A percentile compares a stretch with the other conserved stretches of the same genome.
Evolutionary conservation across 257 asterid species (phyloP).

Genomic region (Jasminum sambac): DNA sequence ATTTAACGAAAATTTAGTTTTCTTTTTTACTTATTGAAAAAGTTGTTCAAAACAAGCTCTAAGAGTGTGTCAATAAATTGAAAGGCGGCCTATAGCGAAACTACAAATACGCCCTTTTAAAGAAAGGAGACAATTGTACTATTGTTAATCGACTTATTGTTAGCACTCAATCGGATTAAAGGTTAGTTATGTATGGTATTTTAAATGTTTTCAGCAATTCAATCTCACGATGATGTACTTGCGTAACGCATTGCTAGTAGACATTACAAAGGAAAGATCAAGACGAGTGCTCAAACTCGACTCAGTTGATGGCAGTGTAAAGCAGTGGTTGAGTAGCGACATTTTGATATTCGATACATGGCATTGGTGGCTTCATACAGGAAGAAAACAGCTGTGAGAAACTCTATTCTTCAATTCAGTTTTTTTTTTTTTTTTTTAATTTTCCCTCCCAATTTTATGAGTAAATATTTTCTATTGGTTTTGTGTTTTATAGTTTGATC

Average conservation of each 20-base stretch:
- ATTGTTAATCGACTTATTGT: too few species aligned
- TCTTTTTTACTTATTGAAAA: too few species aligned
- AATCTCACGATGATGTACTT: constrained; percentile 35
- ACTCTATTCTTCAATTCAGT: background rate
- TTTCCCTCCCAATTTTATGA: background rate
- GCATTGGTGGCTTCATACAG: constrained; percentile 68
- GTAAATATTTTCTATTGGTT: background rate
- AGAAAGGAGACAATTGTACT: too few species aligned
- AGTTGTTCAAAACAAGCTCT: too few species aligned
- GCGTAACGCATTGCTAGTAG: constrained; percentile 41
- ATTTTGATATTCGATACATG: constrained; percentile 46
- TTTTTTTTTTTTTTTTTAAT: too few species aligned
- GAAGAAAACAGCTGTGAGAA: constrained; percentile 59
- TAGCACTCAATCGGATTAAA: background rate
- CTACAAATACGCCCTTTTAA: too few species aligned
- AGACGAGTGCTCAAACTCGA: constrained; percentile 37
- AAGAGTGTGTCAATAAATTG: too few species aligned
- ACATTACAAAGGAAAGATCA: constrained; percentile 22
- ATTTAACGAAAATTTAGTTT: too few species aligned
- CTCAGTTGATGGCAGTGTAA: constrained; percentile 28
- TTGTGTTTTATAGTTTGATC: background rate
- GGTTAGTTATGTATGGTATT: background rate
- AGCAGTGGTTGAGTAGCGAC: constrained; percentile 36
- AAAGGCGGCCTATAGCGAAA: too few species aligned
- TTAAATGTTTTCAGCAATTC: constrained; percentile 23